Evolutionary conservation across 148 eudicot genomes (phyloP).

Genomic region (Polygonum aviculare): DNA sequence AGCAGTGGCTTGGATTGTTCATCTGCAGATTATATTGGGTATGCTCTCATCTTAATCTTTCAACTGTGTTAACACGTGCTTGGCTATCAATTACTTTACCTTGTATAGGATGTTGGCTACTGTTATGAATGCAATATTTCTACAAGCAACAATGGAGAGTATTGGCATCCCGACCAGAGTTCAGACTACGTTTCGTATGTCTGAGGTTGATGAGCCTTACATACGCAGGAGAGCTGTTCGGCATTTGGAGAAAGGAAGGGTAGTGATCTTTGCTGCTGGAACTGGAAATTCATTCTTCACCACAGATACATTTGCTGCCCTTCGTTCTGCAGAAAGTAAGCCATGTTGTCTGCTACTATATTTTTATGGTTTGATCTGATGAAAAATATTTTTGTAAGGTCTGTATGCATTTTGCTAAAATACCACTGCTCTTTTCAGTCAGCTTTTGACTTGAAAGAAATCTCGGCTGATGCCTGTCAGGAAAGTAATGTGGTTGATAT

Average conservation of each 20-base stretch:
- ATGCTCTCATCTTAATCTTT: slow-evolving; percentile 1
- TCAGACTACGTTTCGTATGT: slow-evolving; percentile 98
- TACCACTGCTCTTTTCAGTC: background rate
- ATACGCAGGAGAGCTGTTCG: slow-evolving; percentile 90
- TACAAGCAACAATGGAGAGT: slow-evolving; percentile 99
- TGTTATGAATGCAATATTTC: slow-evolving; percentile 97
- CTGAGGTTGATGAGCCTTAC: slow-evolving; percentile 98
- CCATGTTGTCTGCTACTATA: background rate
- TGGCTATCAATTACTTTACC: background rate
- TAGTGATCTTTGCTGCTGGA: slow-evolving; percentile 97
- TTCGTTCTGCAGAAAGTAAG: slow-evolving; percentile 94
- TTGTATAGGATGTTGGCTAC: slow-evolving; percentile 90
- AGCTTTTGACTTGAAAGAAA: background rate
- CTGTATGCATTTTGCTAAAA: background rate
- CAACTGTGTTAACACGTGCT: background rate
- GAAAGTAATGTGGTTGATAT: too few relatives aligned
- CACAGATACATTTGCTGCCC: slow-evolving; percentile 99
- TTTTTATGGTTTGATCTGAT: background rate
- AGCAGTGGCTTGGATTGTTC: slow-evolving; percentile 88
- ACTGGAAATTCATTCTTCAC: slow-evolving; percentile 99
- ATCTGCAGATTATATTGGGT: slow-evolving; percentile 98
- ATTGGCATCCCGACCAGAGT: slow-evolving; percentile 97
- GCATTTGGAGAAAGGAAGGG: slow-evolving; percentile 98
- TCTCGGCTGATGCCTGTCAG: background rate
- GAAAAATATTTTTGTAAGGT: background rate